phyloP scores from a whole-genome alignment of 2,329 filamentous ascomycete species.

The Pseudocercospora fijiensis region DNA sequence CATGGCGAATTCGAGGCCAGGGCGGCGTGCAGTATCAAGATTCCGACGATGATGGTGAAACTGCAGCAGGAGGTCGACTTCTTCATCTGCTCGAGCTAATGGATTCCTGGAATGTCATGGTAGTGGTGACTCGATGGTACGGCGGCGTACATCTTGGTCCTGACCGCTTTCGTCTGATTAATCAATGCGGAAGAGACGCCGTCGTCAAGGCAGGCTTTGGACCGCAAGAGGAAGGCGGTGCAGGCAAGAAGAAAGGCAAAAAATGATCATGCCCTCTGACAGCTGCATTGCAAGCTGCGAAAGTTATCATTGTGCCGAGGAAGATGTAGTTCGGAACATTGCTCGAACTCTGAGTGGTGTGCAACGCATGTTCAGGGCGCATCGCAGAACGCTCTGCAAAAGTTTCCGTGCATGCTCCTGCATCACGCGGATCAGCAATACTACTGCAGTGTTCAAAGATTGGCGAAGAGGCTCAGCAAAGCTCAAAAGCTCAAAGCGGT shows the following conservation, averaged over 20 bases:
- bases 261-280: conserved; percentile 10
- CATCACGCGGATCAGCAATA: neutral
- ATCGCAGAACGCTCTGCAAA: neutral
- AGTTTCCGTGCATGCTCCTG: neutral
- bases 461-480: neutral
- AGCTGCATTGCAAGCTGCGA: neutral
- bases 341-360: neutral
- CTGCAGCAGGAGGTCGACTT: conserved; percentile 80
- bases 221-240: conserved; percentile 48
- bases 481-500: neutral
- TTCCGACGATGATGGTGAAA: conserved; percentile 94
- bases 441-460: neutral
- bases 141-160: conserved; percentile 87
- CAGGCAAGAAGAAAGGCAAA: conserved; percentile 29
- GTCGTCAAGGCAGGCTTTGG: conserved; percentile 74
- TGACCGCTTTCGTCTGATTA: conserved; percentile 86
- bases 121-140: conserved; percentile 94
- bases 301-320: neutral
- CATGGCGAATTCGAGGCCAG: conserved; percentile 74
- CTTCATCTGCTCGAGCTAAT: conserved; percentile 91
- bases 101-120: conserved; percentile 88
- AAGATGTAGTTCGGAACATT: neutral
- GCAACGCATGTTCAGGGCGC: neutral
- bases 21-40: conserved; percentile 68
- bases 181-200: conserved; percentile 78